These are phyloP conservation scores for Leishmania lainsoni DNA, from an alignment of 208 protist genomes.

Conservation along the genomic window DNA sequence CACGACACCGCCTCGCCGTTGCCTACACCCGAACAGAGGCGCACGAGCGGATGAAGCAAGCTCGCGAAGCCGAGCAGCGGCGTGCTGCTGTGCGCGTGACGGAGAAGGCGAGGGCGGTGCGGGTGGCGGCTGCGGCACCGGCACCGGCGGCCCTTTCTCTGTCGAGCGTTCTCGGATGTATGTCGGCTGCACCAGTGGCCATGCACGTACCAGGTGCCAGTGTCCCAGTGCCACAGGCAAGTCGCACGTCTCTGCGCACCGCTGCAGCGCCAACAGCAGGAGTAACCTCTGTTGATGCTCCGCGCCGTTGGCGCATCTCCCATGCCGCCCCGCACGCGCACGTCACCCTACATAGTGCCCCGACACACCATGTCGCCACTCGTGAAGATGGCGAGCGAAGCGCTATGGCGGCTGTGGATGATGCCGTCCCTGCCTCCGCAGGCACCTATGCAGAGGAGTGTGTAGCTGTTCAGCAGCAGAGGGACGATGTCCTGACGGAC, in stretches of 20 bases:
- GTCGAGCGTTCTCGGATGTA: constrained; percentile 18
- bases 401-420: background rate
- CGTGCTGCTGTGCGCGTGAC: constrained; percentile 24
- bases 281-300: background rate
- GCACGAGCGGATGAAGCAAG: constrained; percentile 16
- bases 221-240: constrained; percentile 14
- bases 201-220: background rate
- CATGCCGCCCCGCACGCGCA: constrained; percentile 18
- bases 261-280: background rate
- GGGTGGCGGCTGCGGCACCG: constrained; percentile 22
- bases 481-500: background rate
- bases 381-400: background rate
- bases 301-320: constrained; percentile 20
- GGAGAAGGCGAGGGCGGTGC: constrained; percentile 29
- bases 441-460: constrained; percentile 1
- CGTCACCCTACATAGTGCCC: constrained; percentile 4
- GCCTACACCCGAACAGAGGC: constrained; percentile 34
- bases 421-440: background rate
- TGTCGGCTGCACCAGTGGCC: constrained; percentile 13
- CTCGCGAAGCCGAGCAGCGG: constrained; percentile 25
- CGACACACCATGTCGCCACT: background rate
- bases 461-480: constrained; percentile 1
- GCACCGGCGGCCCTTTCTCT: constrained; percentile 2
- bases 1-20: constrained; percentile 53
- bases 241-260: background rate